Base-by-base conservation (phyloP, 2,329 filamentous ascomycete species). In the Fusarium sp. region DNA sequence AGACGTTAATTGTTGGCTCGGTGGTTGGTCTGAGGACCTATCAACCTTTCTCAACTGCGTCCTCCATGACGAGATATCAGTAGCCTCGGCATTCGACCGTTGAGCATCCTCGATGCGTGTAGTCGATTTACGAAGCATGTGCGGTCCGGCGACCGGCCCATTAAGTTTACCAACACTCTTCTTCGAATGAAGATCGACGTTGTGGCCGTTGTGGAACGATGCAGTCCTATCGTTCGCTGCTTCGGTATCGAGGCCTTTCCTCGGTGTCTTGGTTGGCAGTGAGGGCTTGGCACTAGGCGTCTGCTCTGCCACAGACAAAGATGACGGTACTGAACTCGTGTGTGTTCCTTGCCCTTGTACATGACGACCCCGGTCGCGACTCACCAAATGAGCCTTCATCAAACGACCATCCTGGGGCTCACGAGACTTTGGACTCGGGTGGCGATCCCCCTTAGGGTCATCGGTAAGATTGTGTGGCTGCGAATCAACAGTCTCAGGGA, bases 11-110 rank as follows among this genome's bases (percentile, higher is more conserved):
- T 43, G 41, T 46, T 57, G 67, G 17, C 43, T 35, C 21, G 32
- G 41, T 36, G 49, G 42, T 33, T 58, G 46, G 9, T 65, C 63
- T 41, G 63, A 51, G 27, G 64, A 65, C 47, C 41, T 58, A 15
- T 62, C 61, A 10, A 69, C 58, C 33, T 64, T 70, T n/a, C 61
- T 68, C 23, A 70, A 49, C 33, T 69, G 68, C 15, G 63, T 58
- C 46, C 66, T 69, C 65, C 50, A 67, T 21, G 65, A 59, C 23
- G 65, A 66, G 36, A 68, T 51, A 37, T 49, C 39, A 9, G 54
- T 55, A 9, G 32, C 31, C 19, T 48, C 61, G 35, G 46, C 38
- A 25, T 54, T 46, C 36, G 37, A 43, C 33, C 25, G 48, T 36
- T 46, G 42, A 48, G 39, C 27, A 21, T 50, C 36, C 17, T 51